Evolutionary conservation across 441 rosid species (phyloP).

Genomic region (Bocquillonia castaneifolia): DNA sequence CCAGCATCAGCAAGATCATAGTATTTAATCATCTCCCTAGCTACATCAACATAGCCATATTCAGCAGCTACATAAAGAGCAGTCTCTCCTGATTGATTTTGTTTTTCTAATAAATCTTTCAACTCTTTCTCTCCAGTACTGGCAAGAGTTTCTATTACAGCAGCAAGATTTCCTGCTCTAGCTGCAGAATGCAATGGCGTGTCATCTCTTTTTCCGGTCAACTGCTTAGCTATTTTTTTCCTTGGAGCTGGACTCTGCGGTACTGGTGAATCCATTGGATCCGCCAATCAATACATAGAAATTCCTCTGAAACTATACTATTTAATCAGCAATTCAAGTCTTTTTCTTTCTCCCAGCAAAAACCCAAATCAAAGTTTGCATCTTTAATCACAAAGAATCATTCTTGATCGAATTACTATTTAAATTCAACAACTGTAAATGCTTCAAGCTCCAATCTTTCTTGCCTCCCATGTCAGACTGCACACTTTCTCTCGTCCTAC

Average conservation of each 20-base stretch:
- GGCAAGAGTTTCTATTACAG: constrained; percentile 42
- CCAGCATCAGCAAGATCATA: constrained; percentile 68
- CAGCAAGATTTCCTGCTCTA: constrained; percentile 55
- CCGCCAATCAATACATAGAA: constrained; percentile 16
- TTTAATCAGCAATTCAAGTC: not conserved
- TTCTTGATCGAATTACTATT: constrained; percentile 3
- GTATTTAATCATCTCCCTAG: constrained; percentile 64
- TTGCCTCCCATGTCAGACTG: constrained; percentile 26
- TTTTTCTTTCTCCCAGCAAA: constrained; percentile 29
- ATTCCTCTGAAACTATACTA: not conserved
- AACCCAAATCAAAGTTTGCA: constrained; percentile 37
- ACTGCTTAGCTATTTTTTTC: constrained; percentile 75
- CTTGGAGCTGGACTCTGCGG: constrained; percentile 27
- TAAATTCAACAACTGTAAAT: constrained; percentile 11
- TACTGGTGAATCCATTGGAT: constrained; percentile 36
- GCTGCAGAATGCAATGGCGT: constrained; percentile 69
- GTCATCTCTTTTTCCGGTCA: constrained; percentile 77
- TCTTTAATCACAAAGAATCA: constrained; percentile 19
- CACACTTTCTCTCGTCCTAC: constrained; percentile 19
- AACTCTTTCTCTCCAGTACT: constrained; percentile 35
- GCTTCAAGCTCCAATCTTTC: constrained; percentile 14
- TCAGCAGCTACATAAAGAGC: constrained; percentile 86
- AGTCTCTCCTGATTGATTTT: constrained; percentile 84
- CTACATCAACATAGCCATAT: constrained; percentile 63
- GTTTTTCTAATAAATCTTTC: constrained; percentile 49